Evolutionary conservation across 306 rosid species (phyloP).

Genomic region (Prunus padus): DNA sequence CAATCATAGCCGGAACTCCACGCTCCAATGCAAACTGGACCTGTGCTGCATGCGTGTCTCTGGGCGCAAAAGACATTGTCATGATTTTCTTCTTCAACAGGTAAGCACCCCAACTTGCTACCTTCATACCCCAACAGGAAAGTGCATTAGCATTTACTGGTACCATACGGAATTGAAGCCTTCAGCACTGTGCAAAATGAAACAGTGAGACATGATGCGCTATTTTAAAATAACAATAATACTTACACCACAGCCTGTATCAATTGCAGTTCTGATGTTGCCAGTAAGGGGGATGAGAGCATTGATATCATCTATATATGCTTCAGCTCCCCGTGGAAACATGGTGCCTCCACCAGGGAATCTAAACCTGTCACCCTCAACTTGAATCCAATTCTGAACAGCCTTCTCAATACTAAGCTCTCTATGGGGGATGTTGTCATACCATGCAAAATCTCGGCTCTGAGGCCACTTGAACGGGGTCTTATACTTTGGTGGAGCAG

Average conservation of each 20-base stretch:
- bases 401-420: slow-evolving; percentile 96
- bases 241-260: slow-evolving; percentile 99
- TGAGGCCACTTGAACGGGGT: slow-evolving; percentile 96
- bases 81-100: slow-evolving; percentile 72
- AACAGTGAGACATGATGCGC: not conserved
- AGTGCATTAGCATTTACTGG: slow-evolving; percentile 20
- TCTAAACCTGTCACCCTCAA: slow-evolving; percentile 79
- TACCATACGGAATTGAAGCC: too few species aligned
- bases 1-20: slow-evolving; percentile 99
- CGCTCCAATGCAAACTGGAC: slow-evolving; percentile 95
- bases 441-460: slow-evolving; percentile 92
- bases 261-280: slow-evolving; percentile 81
- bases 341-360: slow-evolving; percentile 98
- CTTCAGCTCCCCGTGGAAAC: slow-evolving; percentile 96
- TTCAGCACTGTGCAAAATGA: too few species aligned
- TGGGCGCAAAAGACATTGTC: slow-evolving; percentile 94
- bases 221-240: not conserved
- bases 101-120: slow-evolving; percentile 98
- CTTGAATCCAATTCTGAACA: slow-evolving; percentile 93
- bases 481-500: slow-evolving; percentile 91
- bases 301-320: slow-evolving; percentile 81
- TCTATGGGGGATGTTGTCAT: slow-evolving; percentile 82
- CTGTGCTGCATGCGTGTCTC: slow-evolving; percentile 96
- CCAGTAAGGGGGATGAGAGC: slow-evolving; percentile 87
- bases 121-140: slow-evolving; percentile 42